Conservation (phyloP, 73 alveolate species). For the Paramecium bursaria region DNA sequence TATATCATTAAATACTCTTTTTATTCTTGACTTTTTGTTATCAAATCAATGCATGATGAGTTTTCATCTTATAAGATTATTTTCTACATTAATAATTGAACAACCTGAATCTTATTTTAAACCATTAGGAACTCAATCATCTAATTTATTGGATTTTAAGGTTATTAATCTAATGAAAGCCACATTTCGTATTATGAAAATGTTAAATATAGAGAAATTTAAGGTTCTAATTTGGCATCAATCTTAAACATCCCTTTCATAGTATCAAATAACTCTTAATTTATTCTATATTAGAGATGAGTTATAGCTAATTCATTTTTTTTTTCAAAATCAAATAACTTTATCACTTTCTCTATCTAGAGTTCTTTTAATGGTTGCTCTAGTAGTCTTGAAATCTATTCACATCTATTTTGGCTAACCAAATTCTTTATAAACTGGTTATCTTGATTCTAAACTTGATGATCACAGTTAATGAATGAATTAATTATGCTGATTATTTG, state of each 20-base stretch:
- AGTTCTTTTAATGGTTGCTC: slow-evolving; percentile 1
- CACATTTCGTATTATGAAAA: slow-evolving; percentile 55
- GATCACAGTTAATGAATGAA: slow-evolving; percentile 33
- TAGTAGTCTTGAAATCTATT: not conserved
- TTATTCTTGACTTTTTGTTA: not conserved
- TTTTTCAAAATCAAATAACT: slow-evolving; percentile 44
- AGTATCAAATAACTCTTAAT: slow-evolving; percentile 10
- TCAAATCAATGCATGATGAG: slow-evolving; percentile 1
- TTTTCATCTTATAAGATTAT: slow-evolving; percentile 20
- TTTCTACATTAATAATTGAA: not conserved
- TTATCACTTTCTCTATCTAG: not conserved
- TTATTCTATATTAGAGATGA: slow-evolving; percentile 20
- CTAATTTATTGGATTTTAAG: slow-evolving; percentile 48
- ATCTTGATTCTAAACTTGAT: not conserved
- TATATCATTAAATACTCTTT: not conserved
- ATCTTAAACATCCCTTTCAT: not conserved
- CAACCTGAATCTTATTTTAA: not conserved
- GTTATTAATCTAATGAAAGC: slow-evolving; percentile 35
- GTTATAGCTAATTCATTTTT: slow-evolving; percentile 16
- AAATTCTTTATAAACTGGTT: slow-evolving; percentile 9
- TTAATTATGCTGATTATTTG: slow-evolving; percentile 6
- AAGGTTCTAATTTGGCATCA: slow-evolving; percentile 31
- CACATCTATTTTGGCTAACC: slow-evolving; percentile 62
- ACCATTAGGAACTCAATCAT: slow-evolving; percentile 32
- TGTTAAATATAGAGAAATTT: not conserved